phyloP scores from a whole-genome alignment of 306 rosid genomes.

The Inga oerstediana region DNA sequence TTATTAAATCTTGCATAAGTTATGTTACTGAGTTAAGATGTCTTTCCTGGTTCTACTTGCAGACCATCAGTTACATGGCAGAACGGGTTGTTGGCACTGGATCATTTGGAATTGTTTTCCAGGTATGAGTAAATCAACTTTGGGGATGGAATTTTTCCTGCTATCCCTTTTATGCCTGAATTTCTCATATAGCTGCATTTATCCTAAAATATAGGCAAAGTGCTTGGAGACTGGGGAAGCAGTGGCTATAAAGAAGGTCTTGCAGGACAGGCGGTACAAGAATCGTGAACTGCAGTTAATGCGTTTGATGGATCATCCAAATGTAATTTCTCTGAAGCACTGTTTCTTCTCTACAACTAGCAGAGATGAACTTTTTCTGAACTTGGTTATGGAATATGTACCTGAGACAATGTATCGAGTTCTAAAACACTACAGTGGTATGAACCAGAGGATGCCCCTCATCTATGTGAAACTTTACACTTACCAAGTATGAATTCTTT shows the following conservation, averaged over 20 bases:
- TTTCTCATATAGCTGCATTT: conserved; percentile 34
- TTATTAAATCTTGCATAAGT: conserved; percentile 16
- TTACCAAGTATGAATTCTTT: conserved; percentile 69
- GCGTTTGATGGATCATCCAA: conserved; percentile 97
- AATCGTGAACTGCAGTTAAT: conserved; percentile 91
- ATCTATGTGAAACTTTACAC: conserved; percentile 90
- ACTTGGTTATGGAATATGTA: conserved; percentile 91
- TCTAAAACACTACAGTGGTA: conserved; percentile 73
- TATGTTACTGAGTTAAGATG: conserved; percentile 21
- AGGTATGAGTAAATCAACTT: conserved; percentile 55
- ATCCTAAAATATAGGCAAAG: conserved; percentile 64
- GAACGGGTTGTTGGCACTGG: conserved; percentile 97
- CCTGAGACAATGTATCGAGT: conserved; percentile 89
- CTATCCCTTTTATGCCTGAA: conserved; percentile 17
- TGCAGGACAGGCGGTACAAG: conserved; percentile 89
- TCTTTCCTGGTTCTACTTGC: conserved; percentile 42
- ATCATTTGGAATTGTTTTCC: conserved; percentile 93
- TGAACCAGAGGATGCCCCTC: conserved; percentile 94
- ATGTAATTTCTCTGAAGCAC: conserved; percentile 79
- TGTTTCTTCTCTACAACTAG: conserved; percentile 89
- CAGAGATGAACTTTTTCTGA: conserved; percentile 85
- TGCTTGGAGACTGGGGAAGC: conserved; percentile 92
- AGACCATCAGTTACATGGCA: conserved; percentile 99
- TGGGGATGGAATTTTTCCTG: conserved; percentile 5
- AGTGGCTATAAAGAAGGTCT: conserved; percentile 90